A percentile compares a stretch with the other conserved stretches of the same genome.
Evolutionary conservation across 108 stramenopile genomes (phyloP).

Genomic region (Cafeteria roenbergensis): DNA sequence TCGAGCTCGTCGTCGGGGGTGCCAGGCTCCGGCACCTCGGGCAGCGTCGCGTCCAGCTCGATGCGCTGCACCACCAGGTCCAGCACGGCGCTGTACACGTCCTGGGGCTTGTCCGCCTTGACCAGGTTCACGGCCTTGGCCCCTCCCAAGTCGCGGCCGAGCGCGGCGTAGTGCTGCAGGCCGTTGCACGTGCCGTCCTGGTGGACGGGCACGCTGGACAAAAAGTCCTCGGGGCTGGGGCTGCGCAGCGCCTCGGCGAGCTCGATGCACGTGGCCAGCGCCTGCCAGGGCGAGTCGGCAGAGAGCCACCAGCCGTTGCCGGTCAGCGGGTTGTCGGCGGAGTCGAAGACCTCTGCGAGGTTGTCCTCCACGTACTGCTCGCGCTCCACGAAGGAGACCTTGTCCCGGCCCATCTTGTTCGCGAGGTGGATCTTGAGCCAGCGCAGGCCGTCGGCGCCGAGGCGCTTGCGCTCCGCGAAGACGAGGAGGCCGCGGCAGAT

Average conservation of each 20-base stretch:
- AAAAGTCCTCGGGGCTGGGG: constrained; percentile 66
- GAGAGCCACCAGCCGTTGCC: constrained; percentile 78
- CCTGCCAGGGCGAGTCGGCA: constrained; percentile 91
- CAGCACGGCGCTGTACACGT: constrained; percentile 85
- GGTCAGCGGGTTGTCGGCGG: constrained; percentile 59
- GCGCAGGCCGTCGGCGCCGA: constrained; percentile 71
- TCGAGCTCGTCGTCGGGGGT: constrained; percentile 31
- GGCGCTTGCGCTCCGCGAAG: constrained; percentile 72
- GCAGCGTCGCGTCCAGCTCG: constrained; percentile 6
- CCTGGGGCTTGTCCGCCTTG: constrained; percentile 70
- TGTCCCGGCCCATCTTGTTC: constrained; percentile 71
- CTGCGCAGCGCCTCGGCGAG: constrained; percentile 72
- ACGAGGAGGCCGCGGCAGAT: constrained; percentile 76
- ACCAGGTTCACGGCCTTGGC: constrained; percentile 91
- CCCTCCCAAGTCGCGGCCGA: constrained; percentile 84
- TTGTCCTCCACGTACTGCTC: constrained; percentile 69
- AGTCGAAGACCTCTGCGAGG: constrained; percentile 63
- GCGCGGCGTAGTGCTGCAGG: constrained; percentile 96
- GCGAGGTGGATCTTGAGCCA: constrained; percentile 95
- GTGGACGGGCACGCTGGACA: constrained; percentile 78
- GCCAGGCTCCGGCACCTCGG: not conserved
- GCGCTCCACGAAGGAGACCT: constrained; percentile 76
- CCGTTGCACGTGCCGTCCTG: constrained; percentile 99
- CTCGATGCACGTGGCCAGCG: constrained; percentile 86
- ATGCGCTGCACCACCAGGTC: constrained; percentile 20